These are phyloP conservation scores for Brassica hybrid DNA, from an alignment of 441 rosid species.

Conservation along the genomic window DNA sequence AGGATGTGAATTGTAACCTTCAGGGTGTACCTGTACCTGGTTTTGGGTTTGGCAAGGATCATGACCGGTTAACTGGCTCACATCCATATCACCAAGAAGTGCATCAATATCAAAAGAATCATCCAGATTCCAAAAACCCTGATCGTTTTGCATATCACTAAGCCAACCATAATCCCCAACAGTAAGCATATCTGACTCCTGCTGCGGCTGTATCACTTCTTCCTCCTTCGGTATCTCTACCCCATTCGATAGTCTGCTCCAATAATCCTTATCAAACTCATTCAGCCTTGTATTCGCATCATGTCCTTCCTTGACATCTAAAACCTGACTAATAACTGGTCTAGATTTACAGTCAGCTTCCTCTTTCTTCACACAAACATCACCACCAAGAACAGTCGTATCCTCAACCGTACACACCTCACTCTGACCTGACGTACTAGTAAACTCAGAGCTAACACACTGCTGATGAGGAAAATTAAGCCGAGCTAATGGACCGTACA, in stretches of 20 bases:
- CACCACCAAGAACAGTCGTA: background rate
- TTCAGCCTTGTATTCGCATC: background rate
- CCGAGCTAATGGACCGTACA: conserved; percentile 74
- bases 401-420: conserved; percentile 54
- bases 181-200: background rate
- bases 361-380: conserved; percentile 29
- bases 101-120: conserved; percentile 66
- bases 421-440: conserved; percentile 47
- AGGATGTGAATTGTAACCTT: conserved; percentile 7
- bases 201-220: conserved; percentile 12
- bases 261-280: conserved; percentile 35
- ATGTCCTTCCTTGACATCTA: conserved; percentile 15
- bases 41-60: conserved; percentile 19
- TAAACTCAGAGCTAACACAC: conserved; percentile 36
- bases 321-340: background rate
- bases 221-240: conserved; percentile 19
- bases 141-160: conserved; percentile 15
- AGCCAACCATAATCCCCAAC: conserved; percentile 39
- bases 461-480: conserved; percentile 54
- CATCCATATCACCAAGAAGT: conserved; percentile 47
- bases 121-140: conserved; percentile 26
- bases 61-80: conserved; percentile 12
- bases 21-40: background rate
- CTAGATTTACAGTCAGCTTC: conserved; percentile 44
- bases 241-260: conserved; percentile 11